Percentiles rank a stretch among this genome's conserved stretches.
Evolutionary conservation across 306 rosid genomes (phyloP).

Genomic region (Quercus berberidifolia): DNA sequence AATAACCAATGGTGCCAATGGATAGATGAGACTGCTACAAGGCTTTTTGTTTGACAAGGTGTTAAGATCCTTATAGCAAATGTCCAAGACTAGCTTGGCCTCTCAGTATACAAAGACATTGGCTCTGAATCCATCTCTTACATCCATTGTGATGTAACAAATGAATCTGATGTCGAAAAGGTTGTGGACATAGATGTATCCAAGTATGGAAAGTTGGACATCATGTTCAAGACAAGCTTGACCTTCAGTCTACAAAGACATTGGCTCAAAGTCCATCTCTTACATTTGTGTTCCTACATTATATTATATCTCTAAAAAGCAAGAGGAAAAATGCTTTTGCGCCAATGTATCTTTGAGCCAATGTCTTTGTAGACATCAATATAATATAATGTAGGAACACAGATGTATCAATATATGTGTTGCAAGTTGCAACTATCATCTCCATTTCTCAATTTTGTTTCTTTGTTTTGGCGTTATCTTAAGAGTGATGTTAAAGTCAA

Average conservation of each 20-base stretch:
- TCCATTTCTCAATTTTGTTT: too few species aligned
- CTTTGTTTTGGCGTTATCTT: too few species aligned
- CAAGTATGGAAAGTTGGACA: constrained; percentile 55
- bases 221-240: constrained; percentile 40
- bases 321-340: too few species aligned
- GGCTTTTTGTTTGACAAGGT: constrained; percentile 50
- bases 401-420: too few species aligned
- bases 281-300: too few species aligned
- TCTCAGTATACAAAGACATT: constrained; percentile 35
- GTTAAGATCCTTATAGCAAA: constrained; percentile 64
- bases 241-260: too few species aligned
- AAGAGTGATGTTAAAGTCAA: too few species aligned
- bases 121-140: constrained; percentile 18
- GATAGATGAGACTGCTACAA: constrained; percentile 64
- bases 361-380: too few species aligned
- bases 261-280: too few species aligned
- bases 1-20: constrained; percentile 74
- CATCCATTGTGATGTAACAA: constrained; percentile 55
- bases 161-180: constrained; percentile 42
- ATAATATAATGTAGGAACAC: too few species aligned
- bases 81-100: constrained; percentile 60
- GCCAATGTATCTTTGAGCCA: too few species aligned
- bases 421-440: background rate
- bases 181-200: constrained; percentile 42
- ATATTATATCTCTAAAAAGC: too few species aligned